phyloP scores from a whole-genome alignment of 306 rosid species.

The Sesbania bispinosa region DNA sequence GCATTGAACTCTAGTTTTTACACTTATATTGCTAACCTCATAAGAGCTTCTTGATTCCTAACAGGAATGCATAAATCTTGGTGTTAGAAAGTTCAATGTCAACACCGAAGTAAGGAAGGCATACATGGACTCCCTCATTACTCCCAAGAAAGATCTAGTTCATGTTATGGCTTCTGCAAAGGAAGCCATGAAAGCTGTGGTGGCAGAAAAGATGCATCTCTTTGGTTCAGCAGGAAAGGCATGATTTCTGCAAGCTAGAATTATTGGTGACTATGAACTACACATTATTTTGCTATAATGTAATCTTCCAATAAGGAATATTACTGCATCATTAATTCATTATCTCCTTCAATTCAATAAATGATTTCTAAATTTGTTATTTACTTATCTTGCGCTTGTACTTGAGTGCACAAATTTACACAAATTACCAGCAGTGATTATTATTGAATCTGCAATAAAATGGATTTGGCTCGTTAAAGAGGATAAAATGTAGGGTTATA shows the following conservation, averaged over 20 bases:
- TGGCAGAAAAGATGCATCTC: slow-evolving; percentile 84
- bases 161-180: slow-evolving; percentile 81
- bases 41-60: slow-evolving; percentile 11
- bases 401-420: neutral
- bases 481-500: too few relatives aligned
- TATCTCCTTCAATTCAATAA: neutral
- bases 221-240: slow-evolving; percentile 96
- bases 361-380: neutral
- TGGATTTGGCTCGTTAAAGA: too few relatives aligned
- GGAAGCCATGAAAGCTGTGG: slow-evolving; percentile 88
- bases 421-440: too few relatives aligned
- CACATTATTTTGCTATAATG: neutral
- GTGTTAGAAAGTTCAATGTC: slow-evolving; percentile 93
- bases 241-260: slow-evolving; percentile 25
- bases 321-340: neutral
- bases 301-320: neutral
- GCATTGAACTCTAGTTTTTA: slow-evolving; percentile 7
- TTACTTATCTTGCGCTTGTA: neutral
- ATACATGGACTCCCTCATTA: slow-evolving; percentile 75
- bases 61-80: slow-evolving; percentile 72
- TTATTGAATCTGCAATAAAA: too few relatives aligned
- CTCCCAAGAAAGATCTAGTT: slow-evolving; percentile 74
- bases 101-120: slow-evolving; percentile 96
- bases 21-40: slow-evolving; percentile 15
- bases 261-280: neutral